These are phyloP conservation scores for Sclerotinia minor DNA, from an alignment of 2,329 filamentous ascomycete genomes.

Conservation along the genomic window DNA sequence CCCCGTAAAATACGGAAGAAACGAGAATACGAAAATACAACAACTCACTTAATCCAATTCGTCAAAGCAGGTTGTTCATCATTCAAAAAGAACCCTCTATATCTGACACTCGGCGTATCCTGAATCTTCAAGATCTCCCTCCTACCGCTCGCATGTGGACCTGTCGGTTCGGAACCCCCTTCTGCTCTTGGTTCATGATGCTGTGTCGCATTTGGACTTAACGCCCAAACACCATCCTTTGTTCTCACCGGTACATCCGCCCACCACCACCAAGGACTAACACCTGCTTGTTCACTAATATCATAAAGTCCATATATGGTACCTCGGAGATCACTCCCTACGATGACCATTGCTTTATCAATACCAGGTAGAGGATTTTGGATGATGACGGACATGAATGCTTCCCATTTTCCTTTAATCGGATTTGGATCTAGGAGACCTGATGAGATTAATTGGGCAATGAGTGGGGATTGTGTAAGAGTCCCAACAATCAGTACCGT, in stretches of 20 bases:
- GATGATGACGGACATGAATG: constrained; percentile 62
- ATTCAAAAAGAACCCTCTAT: constrained; percentile 61
- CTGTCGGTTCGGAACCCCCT: background rate
- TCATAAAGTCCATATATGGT: constrained; percentile 72
- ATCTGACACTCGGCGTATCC: constrained; percentile 54
- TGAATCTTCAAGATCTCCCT: constrained; percentile 48
- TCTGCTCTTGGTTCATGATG: background rate
- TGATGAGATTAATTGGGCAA: constrained; percentile 57
- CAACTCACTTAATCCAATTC: constrained; percentile 55
- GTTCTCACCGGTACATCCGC: constrained; percentile 53
- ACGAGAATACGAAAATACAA: background rate
- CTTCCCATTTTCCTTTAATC: constrained; percentile 67
- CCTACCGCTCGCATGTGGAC: constrained; percentile 14
- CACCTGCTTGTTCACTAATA: constrained; percentile 70
- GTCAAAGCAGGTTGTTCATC: constrained; percentile 62
- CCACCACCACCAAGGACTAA: constrained; percentile 64
- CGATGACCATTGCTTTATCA: constrained; percentile 63
- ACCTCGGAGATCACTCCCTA: constrained; percentile 64
- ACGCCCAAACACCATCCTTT: constrained; percentile 50
- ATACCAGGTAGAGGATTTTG: constrained; percentile 57
- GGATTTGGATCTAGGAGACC: constrained; percentile 58
- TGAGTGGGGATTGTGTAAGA: constrained; percentile 61
- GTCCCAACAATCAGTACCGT: constrained; percentile 68
- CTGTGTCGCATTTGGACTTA: constrained; percentile 29
- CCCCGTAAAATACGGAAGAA: background rate